These are phyloP conservation scores for Pisolithus tinctorius DNA, from an alignment of 768 basidiomycete genomes.

Conservation along the genomic window DNA sequence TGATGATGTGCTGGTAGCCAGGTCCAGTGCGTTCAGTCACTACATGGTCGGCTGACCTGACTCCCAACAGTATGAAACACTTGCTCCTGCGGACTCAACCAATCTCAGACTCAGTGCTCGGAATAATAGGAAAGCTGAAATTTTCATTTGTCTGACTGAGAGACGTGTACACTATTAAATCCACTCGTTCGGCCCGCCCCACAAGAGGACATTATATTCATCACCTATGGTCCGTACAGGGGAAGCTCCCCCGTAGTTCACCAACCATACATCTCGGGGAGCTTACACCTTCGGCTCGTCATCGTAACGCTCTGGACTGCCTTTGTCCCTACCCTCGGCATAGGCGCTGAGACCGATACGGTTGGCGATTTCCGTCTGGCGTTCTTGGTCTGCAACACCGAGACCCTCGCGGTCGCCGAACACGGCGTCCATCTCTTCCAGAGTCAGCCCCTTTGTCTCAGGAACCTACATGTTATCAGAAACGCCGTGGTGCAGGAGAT, in stretches of 20 bases:
- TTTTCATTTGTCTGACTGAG: no score
- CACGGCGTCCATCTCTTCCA: conserved; percentile 77
- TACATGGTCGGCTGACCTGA: no score
- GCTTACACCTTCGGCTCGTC: conserved; percentile 14
- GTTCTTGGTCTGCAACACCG: conserved; percentile 48
- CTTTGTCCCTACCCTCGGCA: conserved; percentile 11
- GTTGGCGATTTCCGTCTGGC: conserved; percentile 45
- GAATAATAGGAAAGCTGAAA: no score
- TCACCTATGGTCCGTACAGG: background rate
- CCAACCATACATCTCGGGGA: background rate
- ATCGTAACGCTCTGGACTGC: conserved; percentile 10
- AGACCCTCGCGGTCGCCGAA: conserved; percentile 55
- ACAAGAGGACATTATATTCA: background rate
- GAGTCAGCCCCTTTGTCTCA: conserved; percentile 65
- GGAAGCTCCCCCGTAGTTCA: background rate
- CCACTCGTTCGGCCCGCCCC: background rate
- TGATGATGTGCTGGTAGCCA: no score
- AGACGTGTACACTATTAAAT: no score
- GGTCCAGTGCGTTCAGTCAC: no score
- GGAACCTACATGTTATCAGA: conserved; percentile 38
- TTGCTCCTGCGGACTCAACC: no score
- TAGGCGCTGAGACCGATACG: conserved; percentile 54
- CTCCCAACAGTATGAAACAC: no score
- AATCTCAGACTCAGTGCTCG: no score
- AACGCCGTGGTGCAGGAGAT: background rate